These are phyloP conservation scores for Epichloe gansuensis DNA, from an alignment of 2,329 filamentous ascomycete genomes.

Conservation along the genomic window DNA sequence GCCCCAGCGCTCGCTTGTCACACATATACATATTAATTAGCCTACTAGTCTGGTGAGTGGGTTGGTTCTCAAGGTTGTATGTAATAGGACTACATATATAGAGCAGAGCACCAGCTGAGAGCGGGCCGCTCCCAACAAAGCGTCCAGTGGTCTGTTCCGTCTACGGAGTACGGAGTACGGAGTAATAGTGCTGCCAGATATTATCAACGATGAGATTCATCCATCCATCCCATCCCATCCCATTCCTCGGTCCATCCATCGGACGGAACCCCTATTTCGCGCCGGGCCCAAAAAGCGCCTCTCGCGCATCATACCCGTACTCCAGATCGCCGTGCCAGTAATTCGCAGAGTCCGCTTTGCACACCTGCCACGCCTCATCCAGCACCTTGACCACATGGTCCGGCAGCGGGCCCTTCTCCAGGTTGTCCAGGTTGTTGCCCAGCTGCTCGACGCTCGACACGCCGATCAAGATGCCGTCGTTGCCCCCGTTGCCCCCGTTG, in stretches of 20 bases:
- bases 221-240: too few relatives aligned
- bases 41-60: too few relatives aligned
- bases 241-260: not conserved
- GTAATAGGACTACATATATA: too few relatives aligned
- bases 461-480: constrained; percentile 48
- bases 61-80: too few relatives aligned
- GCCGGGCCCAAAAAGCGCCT: constrained; percentile 41
- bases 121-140: too few relatives aligned
- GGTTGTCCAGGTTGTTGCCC: constrained; percentile 40
- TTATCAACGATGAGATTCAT: too few relatives aligned
- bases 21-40: too few relatives aligned
- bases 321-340: constrained; percentile 49
- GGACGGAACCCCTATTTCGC: constrained; percentile 21
- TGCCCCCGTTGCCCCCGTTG: constrained; percentile 35
- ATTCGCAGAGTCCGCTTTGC: constrained; percentile 41
- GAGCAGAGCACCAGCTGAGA: too few relatives aligned
- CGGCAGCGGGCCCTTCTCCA: constrained; percentile 60
- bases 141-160: too few relatives aligned
- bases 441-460: constrained; percentile 45
- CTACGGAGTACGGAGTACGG: too few relatives aligned
- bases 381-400: constrained; percentile 62
- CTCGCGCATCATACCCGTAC: constrained; percentile 53
- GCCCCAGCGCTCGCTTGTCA: too few relatives aligned
- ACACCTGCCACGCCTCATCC: constrained; percentile 65
- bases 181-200: too few relatives aligned